phyloP scores from a whole-genome alignment of 1,284 basidiomycete species.

The Gomphus sp. region DNA sequence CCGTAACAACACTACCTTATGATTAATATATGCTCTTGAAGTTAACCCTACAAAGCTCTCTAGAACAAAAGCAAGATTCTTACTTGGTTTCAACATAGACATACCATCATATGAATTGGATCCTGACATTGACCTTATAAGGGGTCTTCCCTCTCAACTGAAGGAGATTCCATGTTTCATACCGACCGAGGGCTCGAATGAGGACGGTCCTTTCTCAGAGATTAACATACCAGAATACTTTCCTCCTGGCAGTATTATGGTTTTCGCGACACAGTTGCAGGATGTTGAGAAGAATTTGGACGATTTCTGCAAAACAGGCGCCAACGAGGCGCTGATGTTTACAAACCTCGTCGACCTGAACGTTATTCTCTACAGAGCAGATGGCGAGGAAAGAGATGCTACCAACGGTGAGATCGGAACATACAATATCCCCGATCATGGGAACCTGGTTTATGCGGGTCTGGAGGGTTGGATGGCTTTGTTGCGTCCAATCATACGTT shows the following conservation, averaged over 20 bases:
- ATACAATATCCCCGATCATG: constrained; percentile 71
- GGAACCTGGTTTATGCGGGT: constrained; percentile 79
- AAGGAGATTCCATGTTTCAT: constrained; percentile 50
- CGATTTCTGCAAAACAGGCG: constrained; percentile 56
- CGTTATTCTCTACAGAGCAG: constrained; percentile 71
- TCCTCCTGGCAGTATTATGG: constrained; percentile 85
- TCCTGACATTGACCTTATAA: constrained; percentile 49
- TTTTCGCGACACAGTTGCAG: constrained; percentile 79
- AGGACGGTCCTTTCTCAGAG: constrained; percentile 65
- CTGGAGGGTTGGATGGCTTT: constrained; percentile 95
- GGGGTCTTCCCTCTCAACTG: constrained; percentile 67
- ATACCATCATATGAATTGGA: constrained; percentile 54
- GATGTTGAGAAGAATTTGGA: constrained; percentile 62
- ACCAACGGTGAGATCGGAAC: constrained; percentile 64
- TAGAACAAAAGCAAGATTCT: constrained; percentile 69
- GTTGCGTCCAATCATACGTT: constrained; percentile 70
- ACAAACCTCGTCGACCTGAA: constrained; percentile 87
- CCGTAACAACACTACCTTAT: neutral
- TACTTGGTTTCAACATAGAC: constrained; percentile 70
- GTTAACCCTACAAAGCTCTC: constrained; percentile 79
- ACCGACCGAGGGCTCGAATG: constrained; percentile 48
- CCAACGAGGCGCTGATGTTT: constrained; percentile 60
- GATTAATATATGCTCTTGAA: constrained; percentile 22
- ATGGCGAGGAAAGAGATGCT: constrained; percentile 86
- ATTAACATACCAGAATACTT: constrained; percentile 79